Conservation (phyloP, 805 yeast genomes). For the Danielia reshetovae region DNA sequence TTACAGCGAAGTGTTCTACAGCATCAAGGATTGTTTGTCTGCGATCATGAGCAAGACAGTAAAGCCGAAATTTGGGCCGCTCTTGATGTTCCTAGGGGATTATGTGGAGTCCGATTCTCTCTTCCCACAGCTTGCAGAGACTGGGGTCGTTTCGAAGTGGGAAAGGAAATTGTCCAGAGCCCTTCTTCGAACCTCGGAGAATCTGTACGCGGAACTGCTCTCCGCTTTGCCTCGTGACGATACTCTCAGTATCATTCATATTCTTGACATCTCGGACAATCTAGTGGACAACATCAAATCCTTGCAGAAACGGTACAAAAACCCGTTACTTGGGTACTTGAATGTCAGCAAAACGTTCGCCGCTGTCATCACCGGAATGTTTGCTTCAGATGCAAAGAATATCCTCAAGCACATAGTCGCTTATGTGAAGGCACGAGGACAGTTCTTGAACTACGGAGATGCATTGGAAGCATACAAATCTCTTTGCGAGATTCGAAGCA, state of each 20-base stretch:
- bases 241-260: slow-evolving; percentile 50
- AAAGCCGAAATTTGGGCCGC: slow-evolving; percentile 59
- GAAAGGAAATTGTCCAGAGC: slow-evolving; percentile 34
- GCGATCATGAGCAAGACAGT: slow-evolving; percentile 36
- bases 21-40: slow-evolving; percentile 41
- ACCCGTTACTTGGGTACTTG: slow-evolving; percentile 57
- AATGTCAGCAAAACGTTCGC: slow-evolving; percentile 49
- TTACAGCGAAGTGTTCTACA: slow-evolving; percentile 44
- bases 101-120: slow-evolving; percentile 46
- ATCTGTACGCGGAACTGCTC: slow-evolving; percentile 35
- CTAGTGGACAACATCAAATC: slow-evolving; percentile 47
- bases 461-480: slow-evolving; percentile 54
- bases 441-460: slow-evolving; percentile 47
- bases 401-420: slow-evolving; percentile 49
- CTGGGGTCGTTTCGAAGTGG: slow-evolving; percentile 45
- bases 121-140: slow-evolving; percentile 29
- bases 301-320: slow-evolving; percentile 57
- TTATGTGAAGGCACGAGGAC: slow-evolving; percentile 28
- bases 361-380: slow-evolving; percentile 46
- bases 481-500: slow-evolving; percentile 48
- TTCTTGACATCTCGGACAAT: slow-evolving; percentile 52
- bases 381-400: slow-evolving; percentile 49
- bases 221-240: slow-evolving; percentile 56
- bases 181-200: slow-evolving; percentile 33
- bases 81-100: slow-evolving; percentile 45